Conservation (phyloP, 345 rosid species). For the Eutrema yunnanense region DNA sequence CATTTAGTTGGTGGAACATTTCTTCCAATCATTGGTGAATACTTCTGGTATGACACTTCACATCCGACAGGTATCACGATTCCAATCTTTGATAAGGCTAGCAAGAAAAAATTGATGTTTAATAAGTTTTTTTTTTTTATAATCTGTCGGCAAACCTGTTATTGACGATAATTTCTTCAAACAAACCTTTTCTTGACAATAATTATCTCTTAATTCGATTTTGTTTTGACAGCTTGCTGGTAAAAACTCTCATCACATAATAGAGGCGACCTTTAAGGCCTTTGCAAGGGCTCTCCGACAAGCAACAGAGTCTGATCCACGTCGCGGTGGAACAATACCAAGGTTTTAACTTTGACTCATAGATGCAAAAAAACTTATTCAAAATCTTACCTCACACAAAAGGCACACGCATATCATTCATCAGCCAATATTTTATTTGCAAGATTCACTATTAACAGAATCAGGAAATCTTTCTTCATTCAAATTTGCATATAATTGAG, state of each 20-base stretch:
- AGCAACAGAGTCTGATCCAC: conserved; percentile 77
- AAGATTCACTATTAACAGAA: not conserved
- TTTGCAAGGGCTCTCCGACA: conserved; percentile 94
- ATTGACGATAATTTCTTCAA: not conserved
- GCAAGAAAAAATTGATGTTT: not conserved
- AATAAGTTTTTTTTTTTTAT: not conserved
- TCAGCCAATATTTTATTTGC: not conserved
- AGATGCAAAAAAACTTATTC: not conserved
- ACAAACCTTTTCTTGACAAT: not conserved
- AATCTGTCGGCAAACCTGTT: not conserved
- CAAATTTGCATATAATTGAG: not conserved
- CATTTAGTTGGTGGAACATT: conserved; percentile 84
- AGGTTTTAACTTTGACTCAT: conserved; percentile 40
- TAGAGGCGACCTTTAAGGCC: conserved; percentile 96
- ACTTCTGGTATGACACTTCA: conserved; percentile 98
- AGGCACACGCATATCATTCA: not conserved
- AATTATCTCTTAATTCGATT: not conserved
- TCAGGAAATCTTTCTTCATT: not conserved
- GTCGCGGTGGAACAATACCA: conserved; percentile 76
- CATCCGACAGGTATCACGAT: conserved; percentile 61
- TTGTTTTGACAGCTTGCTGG: conserved; percentile 63
- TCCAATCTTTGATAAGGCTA: not conserved
- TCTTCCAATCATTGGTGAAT: conserved; percentile 88
- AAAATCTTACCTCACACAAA: not conserved
- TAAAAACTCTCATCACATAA: conserved; percentile 83